Evolutionary conservation across 768 basidiomycete genomes (phyloP).

Genomic region (Lactarius sp.): DNA sequence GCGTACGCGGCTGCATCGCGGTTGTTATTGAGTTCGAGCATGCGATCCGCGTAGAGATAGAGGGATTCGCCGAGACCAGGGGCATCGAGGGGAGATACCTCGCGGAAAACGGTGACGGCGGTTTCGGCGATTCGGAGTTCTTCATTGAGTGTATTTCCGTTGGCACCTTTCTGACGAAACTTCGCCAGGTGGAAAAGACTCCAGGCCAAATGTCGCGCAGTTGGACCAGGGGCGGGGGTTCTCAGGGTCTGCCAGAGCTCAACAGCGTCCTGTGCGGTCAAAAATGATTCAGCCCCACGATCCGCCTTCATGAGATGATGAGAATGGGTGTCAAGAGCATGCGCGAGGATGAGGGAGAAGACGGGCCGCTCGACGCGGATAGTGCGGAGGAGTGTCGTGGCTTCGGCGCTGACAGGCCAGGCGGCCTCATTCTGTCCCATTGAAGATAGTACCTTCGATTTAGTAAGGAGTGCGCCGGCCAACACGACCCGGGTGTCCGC

Average conservation of each 20-base stretch:
- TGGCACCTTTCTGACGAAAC: background rate
- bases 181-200: constrained; percentile 5
- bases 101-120: constrained; percentile 11
- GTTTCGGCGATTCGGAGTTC: constrained; percentile 1
- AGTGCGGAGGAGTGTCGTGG: constrained; percentile 1
- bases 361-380: background rate
- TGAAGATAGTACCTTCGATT: constrained; percentile 15
- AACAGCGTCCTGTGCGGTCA: background rate
- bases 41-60: constrained; percentile 7
- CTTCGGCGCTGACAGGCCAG: background rate
- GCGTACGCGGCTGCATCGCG: constrained; percentile 13
- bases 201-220: constrained; percentile 2
- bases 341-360: constrained; percentile 11
- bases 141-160: background rate
- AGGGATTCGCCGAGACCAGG: constrained; percentile 16
- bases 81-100: constrained; percentile 1
- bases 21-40: constrained; percentile 14
- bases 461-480: constrained; percentile 9
- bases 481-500: background rate
- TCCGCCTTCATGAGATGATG: constrained; percentile 9
- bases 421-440: constrained; percentile 4
- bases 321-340: constrained; percentile 7
- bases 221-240: background rate
- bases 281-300: constrained; percentile 3
- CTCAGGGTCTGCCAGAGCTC: constrained; percentile 9